Conservation (phyloP, 176 grass and related monocot species). For the Phoenix dactylifera region DNA sequence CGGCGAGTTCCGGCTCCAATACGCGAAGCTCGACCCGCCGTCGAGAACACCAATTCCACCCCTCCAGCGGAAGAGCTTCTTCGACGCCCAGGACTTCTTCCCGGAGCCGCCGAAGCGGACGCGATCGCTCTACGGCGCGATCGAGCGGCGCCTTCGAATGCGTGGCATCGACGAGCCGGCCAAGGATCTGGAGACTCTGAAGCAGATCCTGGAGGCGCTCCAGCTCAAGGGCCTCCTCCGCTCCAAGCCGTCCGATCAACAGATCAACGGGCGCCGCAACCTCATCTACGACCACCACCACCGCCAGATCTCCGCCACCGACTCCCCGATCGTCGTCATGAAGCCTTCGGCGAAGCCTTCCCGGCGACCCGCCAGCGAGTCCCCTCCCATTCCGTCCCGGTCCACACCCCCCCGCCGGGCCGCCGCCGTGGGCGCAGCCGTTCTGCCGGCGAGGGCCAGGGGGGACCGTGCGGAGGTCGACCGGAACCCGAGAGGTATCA, state of each 20-base stretch:
- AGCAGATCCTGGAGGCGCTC: slow-evolving; percentile 79
- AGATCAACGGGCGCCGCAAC: slow-evolving; percentile 9
- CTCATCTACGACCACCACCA: slow-evolving; percentile 8
- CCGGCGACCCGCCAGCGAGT: slow-evolving; percentile 6
- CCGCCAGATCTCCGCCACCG: not conserved
- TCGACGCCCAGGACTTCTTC: slow-evolving; percentile 72
- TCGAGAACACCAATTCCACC: not conserved
- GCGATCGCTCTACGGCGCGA: slow-evolving; percentile 68
- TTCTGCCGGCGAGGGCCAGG: not conserved
- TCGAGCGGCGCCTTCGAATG: slow-evolving; percentile 77
- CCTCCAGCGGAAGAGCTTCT: slow-evolving; percentile 58
- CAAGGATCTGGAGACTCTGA: slow-evolving; percentile 71
- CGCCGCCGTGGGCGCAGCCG: slow-evolving; percentile 1
- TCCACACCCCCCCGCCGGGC: not conserved
- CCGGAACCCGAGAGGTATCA: slow-evolving; percentile 9
- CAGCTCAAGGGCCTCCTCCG: slow-evolving; percentile 88
- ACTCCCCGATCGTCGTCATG: slow-evolving; percentile 67
- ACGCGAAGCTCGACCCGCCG: not conserved
- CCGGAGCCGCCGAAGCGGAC: slow-evolving; percentile 43
- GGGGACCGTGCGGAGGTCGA: slow-evolving; percentile 13
- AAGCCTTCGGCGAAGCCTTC: slow-evolving; percentile 23
- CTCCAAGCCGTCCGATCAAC: not conserved
- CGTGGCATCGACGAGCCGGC: slow-evolving; percentile 78
- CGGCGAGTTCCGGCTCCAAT: slow-evolving; percentile 12
- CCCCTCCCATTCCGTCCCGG: no score